Evolutionary conservation across 768 basidiomycete genomes (phyloP).

Genomic region (Leccinum variicolor): DNA sequence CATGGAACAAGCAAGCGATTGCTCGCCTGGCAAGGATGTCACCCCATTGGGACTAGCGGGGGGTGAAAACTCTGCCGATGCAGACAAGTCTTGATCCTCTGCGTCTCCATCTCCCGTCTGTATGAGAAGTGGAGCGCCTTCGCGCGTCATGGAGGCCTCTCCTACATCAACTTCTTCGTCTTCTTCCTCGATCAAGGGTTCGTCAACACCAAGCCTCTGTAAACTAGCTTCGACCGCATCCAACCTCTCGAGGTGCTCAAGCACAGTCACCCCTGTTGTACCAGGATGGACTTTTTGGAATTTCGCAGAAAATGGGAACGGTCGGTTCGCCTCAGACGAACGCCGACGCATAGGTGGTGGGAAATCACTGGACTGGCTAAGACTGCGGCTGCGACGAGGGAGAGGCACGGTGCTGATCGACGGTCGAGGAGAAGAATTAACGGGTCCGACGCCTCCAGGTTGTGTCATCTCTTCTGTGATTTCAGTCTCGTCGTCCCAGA

Average conservation of each 20-base stretch:
- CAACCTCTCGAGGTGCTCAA: constrained; percentile 81
- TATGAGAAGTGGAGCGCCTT: constrained; percentile 18
- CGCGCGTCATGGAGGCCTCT: constrained; percentile 35
- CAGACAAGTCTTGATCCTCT: constrained; percentile 16
- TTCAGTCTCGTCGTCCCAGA: constrained; percentile 87
- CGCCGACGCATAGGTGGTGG: constrained; percentile 67
- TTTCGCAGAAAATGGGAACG: constrained; percentile 82
- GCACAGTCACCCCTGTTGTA: constrained; percentile 80
- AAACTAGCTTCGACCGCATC: constrained; percentile 80
- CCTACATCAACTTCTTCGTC: constrained; percentile 66
- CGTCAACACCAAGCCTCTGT: constrained; percentile 65
- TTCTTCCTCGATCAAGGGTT: constrained; percentile 46
- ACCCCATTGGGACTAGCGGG: constrained; percentile 54
- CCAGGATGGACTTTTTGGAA: constrained; percentile 81
- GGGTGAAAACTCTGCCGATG: constrained; percentile 48
- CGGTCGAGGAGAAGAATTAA: constrained; percentile 51
- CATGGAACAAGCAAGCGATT: constrained; percentile 51
- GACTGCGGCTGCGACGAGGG: constrained; percentile 53
- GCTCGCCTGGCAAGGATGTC: constrained; percentile 53
- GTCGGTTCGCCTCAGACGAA: constrained; percentile 63
- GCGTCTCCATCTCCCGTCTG: constrained; percentile 29
- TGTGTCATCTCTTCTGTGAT: constrained; percentile 50
- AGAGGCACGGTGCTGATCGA: constrained; percentile 63
- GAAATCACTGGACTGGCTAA: constrained; percentile 61
- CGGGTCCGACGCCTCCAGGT: constrained; percentile 31